Evolutionary conservation across 768 basidiomycete genomes (phyloP), one percentile per base, ranked within the genome.

Genomic region (Plicaturopsis crispa): DNA sequence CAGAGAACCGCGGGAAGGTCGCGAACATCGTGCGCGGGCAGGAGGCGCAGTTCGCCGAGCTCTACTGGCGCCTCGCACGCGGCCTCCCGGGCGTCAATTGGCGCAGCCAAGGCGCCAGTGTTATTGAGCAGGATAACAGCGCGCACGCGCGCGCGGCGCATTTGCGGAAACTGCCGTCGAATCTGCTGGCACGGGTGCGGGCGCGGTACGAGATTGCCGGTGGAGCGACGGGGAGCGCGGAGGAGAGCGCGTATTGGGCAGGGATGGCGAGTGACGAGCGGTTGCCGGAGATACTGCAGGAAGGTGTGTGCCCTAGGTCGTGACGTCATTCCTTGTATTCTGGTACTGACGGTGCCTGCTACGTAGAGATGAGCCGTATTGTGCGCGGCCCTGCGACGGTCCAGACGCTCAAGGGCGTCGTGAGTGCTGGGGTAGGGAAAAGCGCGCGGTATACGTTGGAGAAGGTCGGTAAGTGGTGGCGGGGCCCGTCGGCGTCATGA

Each of bases 1-100:
- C 81, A 1, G 96, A 99, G 70, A 96, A 98, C 62, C 81, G 92
- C 20, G 70, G 76, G 44, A 99, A 99, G 64, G 84, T 99, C n/a
- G 65, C 66, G 33, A 98, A 97, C 60, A 97, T 99, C 49, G 93
- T 98, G 30, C 66, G 69, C 40, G 78, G 78, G 36, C 89, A 96
- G 63, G 67, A 70, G 13, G 70, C 72, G 13, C 88, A 92, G 57
- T 98, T 98, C 62, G 75, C 76, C 41, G 85, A 86, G 54, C 63
- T 98, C 41, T 98, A 98, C 66, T 78, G 80, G 55, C 73, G 80
- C 19, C 66, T 88, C 11, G 84, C 81, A 3, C 73, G 76, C 19
- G 87, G 82, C 1, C 61, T 91, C 1, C 88, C 88, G 11, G 87
- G 88, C 14, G 82, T 89, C 12, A 71, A 79, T 53, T 90, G 87